Evolutionary conservation across 176 grass and related monocot species (phyloP).

Genomic region (Calamus simplicifolius): DNA sequence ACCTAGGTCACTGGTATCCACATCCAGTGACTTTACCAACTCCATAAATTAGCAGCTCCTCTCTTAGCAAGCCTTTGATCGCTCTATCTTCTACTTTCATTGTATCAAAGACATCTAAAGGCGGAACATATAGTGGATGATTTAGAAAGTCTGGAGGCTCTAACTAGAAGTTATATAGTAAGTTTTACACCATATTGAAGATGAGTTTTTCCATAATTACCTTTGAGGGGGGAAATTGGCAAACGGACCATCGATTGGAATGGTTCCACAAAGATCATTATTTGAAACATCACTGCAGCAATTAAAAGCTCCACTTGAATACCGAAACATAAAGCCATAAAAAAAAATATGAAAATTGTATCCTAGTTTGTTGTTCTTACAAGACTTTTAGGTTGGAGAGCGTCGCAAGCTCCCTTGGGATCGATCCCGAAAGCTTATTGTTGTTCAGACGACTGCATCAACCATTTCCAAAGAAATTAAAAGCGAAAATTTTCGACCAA

Average conservation of each 20-base stretch:
- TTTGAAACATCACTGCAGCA: conserved; percentile 67
- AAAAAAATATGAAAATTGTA: no score
- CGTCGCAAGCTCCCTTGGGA: conserved; percentile 74
- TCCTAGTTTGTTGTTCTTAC: conserved; percentile 28
- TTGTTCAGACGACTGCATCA: conserved; percentile 68
- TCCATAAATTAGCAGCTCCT: no score
- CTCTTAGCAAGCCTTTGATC: no score
- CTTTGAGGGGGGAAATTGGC: conserved; percentile 69
- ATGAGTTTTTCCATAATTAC: conserved; percentile 24
- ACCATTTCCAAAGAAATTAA: background rate
- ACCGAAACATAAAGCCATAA: background rate
- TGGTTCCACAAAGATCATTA: conserved; percentile 95
- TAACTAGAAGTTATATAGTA: no score
- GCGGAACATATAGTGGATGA: no score
- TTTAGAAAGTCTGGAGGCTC: no score
- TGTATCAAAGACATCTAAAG: no score
- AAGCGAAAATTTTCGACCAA: background rate
- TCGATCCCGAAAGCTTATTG: conserved; percentile 79
- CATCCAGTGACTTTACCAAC: no score
- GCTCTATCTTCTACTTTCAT: no score
- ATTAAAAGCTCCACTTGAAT: background rate
- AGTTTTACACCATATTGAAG: no score
- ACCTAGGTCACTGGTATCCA: no score
- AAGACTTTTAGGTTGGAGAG: conserved; percentile 90
- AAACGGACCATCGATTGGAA: conserved; percentile 89